Evolutionary conservation across 2,329 filamentous ascomycete genomes (phyloP).

Genomic region (Colletotrichum sp.): DNA sequence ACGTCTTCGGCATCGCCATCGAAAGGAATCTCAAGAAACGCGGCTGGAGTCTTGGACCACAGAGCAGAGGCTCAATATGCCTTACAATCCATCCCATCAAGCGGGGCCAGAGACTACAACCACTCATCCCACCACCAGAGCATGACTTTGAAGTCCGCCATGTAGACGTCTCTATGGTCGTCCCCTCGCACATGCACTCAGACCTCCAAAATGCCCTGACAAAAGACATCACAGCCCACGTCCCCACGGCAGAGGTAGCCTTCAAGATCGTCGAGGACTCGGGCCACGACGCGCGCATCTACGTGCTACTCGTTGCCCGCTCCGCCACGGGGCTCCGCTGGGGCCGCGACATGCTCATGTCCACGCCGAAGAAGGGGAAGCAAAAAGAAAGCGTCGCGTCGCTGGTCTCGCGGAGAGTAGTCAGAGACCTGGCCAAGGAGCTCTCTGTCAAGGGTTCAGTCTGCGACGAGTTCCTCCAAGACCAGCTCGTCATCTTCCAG

Average conservation of each 20-base stretch:
- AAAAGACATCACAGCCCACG: slow-evolving; percentile 42
- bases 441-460: slow-evolving; percentile 37
- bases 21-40: slow-evolving; percentile 49
- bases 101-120: slow-evolving; percentile 39
- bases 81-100: slow-evolving; percentile 43
- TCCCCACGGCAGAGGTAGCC: slow-evolving; percentile 47
- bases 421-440: slow-evolving; percentile 45
- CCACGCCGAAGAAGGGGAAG: slow-evolving; percentile 44
- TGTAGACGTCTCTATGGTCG: slow-evolving; percentile 57
- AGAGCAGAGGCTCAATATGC: slow-evolving; percentile 45
- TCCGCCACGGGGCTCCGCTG: slow-evolving; percentile 48
- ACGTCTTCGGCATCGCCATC: slow-evolving; percentile 52
- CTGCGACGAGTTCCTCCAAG: slow-evolving; percentile 64
- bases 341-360: slow-evolving; percentile 51
- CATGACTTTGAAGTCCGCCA: slow-evolving; percentile 40
- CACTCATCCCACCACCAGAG: slow-evolving; percentile 21
- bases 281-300: slow-evolving; percentile 54
- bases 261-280: slow-evolving; percentile 58
- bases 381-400: slow-evolving; percentile 34
- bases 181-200: slow-evolving; percentile 48
- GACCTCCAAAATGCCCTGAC: slow-evolving; percentile 45
- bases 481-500: slow-evolving; percentile 67
- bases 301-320: slow-evolving; percentile 61
- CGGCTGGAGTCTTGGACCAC: slow-evolving; percentile 56
- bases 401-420: slow-evolving; percentile 50